Percentiles rank a stretch among this genome's conserved stretches.
Conservation (phyloP, 805 yeast species). For the Saccharomycopsis guyanensis region DNA sequence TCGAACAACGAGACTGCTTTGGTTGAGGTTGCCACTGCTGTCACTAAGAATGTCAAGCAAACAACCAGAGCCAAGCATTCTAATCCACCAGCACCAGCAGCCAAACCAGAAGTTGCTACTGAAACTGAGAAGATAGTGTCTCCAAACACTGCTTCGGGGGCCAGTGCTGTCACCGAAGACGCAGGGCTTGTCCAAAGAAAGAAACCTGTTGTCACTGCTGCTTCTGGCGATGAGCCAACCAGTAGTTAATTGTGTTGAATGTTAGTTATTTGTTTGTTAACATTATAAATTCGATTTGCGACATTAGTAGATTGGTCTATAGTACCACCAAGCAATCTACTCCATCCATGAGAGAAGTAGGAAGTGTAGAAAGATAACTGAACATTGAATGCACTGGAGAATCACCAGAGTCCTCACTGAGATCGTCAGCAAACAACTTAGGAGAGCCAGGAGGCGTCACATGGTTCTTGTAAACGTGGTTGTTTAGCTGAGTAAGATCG, state of each 20-base stretch:
- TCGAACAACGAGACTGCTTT: slow-evolving; percentile 2
- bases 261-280: no score
- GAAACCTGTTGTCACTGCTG: neutral
- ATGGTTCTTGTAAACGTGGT: neutral
- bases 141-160: neutral
- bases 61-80: slow-evolving; percentile 12
- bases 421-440: no score
- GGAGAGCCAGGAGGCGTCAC: no score
- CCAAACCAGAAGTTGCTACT: neutral
- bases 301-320: neutral
- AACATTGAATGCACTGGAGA: no score
- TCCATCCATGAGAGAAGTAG: no score
- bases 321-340: no score
- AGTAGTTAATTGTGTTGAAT: no score
- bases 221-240: neutral
- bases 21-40: slow-evolving; percentile 6
- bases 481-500: neutral
- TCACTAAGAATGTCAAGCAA: slow-evolving; percentile 11
- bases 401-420: no score
- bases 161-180: neutral
- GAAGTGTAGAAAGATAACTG: no score
- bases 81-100: neutral
- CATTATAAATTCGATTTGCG: neutral
- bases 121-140: neutral
- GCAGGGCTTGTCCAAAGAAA: neutral